Evolutionary conservation across 2,329 filamentous ascomycete genomes (phyloP).

Genomic region (Hypomyces rosellus): DNA sequence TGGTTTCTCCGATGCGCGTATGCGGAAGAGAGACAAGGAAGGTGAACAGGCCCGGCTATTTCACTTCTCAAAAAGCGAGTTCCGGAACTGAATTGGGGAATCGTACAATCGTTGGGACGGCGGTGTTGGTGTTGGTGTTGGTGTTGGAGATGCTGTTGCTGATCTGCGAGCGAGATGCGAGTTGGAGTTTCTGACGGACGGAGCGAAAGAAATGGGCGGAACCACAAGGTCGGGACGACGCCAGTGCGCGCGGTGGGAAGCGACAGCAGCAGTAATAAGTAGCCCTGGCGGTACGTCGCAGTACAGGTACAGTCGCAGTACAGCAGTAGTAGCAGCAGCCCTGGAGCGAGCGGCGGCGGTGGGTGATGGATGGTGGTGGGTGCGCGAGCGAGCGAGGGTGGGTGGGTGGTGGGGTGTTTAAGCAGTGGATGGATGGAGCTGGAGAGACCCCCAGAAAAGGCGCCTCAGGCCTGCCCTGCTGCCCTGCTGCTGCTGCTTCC

Average conservation of each 20-base stretch:
- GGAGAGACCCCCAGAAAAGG: too few relatives aligned
- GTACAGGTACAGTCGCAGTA: not conserved
- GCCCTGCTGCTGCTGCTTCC: too few relatives aligned
- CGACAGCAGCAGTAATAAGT: not conserved
- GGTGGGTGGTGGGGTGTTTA: too few relatives aligned
- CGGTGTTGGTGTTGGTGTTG: not conserved
- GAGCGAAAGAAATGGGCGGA: conserved; percentile 7
- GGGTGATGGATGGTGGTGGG: not conserved
- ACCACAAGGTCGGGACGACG: conserved; percentile 8
- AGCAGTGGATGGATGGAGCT: too few relatives aligned
- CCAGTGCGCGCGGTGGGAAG: not conserved
- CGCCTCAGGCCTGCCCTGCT: too few relatives aligned
- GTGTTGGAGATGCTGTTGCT: conserved; percentile 5
- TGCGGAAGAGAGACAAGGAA: too few relatives aligned
- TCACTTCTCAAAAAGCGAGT: too few relatives aligned
- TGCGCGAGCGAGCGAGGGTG: not conserved
- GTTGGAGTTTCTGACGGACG: not conserved
- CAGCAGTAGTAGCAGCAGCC: not conserved
- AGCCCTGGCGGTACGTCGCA: not conserved
- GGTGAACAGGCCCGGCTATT: too few relatives aligned
- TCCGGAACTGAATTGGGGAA: too few relatives aligned
- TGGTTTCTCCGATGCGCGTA: too few relatives aligned
- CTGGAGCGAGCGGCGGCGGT: not conserved
- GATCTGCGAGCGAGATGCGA: too few relatives aligned
- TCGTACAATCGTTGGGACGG: too few relatives aligned